Conservation (phyloP, 768 basidiomycete species). For the Lactarius vividus region DNA sequence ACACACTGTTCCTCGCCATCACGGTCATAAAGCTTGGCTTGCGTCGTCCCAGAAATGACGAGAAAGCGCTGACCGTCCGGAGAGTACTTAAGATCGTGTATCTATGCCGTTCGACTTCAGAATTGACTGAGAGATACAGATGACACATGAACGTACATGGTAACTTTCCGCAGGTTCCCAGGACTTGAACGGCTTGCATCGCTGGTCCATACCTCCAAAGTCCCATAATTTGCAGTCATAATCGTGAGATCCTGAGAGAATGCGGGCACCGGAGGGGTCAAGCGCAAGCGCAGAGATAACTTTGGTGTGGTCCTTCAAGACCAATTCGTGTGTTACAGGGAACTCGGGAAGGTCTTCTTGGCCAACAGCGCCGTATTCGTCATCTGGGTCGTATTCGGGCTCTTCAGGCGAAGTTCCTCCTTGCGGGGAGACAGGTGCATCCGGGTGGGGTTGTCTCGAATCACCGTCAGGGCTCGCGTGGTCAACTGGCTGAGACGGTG, state of each 20-base stretch:
- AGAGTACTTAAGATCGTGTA: conserved; percentile 89
- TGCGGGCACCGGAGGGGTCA: conserved; percentile 91
- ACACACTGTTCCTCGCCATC: conserved; percentile 93
- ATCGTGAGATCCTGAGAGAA: conserved; percentile 91
- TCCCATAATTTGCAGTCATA: conserved; percentile 99
- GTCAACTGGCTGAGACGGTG: neutral
- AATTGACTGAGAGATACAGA: conserved; percentile 16
- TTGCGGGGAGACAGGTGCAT: conserved; percentile 17
- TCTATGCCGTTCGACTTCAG: conserved; percentile 42
- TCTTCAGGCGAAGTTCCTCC: conserved; percentile 28
- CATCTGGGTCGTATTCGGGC: conserved; percentile 40
- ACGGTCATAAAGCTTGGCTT: conserved; percentile 85
- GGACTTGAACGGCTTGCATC: conserved; percentile 91
- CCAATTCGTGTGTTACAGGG: conserved; percentile 87
- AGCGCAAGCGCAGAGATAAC: conserved; percentile 89
- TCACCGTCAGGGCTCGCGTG: neutral
- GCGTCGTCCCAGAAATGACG: conserved; percentile 82
- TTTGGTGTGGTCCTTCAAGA: conserved; percentile 93
- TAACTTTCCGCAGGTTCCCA: conserved; percentile 96
- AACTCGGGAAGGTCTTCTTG: conserved; percentile 58
- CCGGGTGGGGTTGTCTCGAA: neutral
- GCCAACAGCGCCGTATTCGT: conserved; percentile 42
- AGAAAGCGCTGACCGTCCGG: conserved; percentile 84
- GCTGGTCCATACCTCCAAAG: conserved; percentile 94
- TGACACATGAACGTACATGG: conserved; percentile 54